Percentiles rank a stretch among this genome's conserved stretches.
phyloP scores from a whole-genome alignment of 371 early-diverging fungal species.

The Mycotypha africana region DNA sequence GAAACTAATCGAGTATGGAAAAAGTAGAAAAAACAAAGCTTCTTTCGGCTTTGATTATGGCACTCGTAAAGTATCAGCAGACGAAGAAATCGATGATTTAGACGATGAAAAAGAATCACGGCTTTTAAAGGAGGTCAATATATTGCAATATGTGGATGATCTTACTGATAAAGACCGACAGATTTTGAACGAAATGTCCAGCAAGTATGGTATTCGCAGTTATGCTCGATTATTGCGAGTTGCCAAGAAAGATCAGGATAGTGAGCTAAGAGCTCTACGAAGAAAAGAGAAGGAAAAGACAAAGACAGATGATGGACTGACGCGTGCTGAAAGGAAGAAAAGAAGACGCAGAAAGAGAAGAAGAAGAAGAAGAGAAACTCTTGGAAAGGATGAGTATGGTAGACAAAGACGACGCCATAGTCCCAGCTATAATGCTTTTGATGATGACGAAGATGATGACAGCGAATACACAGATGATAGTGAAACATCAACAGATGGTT shows the following conservation, averaged over 20 bases:
- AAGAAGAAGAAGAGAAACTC: conserved; percentile 2
- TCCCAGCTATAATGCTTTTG: conserved; percentile 34
- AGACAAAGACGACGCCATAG: conserved; percentile 25
- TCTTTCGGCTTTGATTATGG: conserved; percentile 41
- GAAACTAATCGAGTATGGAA: too few relatives aligned
- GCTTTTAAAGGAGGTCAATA: conserved; percentile 37
- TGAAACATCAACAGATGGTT: neutral
- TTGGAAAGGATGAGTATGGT: neutral
- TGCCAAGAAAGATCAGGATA: conserved; percentile 41
- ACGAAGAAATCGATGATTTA: conserved; percentile 3
- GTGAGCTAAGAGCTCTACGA: conserved; percentile 29
- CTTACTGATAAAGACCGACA: conserved; percentile 35
- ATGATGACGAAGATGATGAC: conserved; percentile 20
- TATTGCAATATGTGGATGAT: conserved; percentile 43
- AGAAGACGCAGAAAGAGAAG: conserved; percentile 8
- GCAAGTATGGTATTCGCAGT: conserved; percentile 37
- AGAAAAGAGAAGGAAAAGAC: conserved; percentile 10
- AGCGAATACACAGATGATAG: conserved; percentile 15
- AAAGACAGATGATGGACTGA: conserved; percentile 10
- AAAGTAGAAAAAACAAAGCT: too few relatives aligned
- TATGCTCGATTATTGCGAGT: conserved; percentile 36
- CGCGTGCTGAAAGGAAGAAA: neutral
- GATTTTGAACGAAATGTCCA: conserved; percentile 37
- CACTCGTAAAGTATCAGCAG: conserved; percentile 9
- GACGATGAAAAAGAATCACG: conserved; percentile 28